A percentile compares a stretch with the other conserved stretches of the same genome.
phyloP scores from a whole-genome alignment of 768 basidiomycete species.

The Rhodotorula paludigena region DNA sequence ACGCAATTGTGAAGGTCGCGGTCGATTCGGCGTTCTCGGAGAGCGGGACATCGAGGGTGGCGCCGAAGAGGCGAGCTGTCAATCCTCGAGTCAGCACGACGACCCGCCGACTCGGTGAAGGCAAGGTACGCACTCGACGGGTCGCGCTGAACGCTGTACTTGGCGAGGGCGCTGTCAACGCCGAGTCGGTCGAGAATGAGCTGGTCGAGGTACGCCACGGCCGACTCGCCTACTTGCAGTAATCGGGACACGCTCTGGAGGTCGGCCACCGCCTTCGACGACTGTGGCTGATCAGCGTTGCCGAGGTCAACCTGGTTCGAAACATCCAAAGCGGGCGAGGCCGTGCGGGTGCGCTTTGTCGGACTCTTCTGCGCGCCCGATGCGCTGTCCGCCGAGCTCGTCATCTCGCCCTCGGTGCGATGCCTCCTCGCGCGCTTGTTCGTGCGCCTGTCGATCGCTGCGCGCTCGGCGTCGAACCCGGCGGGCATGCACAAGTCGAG shows the following conservation, averaged over 20 bases:
- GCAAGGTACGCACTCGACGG: neutral
- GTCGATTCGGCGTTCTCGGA: neutral
- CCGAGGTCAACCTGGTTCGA: too few species aligned
- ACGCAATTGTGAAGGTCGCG: slow-evolving; percentile 5
- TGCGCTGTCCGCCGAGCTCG: neutral
- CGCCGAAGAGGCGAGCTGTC: slow-evolving; percentile 16
- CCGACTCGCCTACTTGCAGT: neutral
- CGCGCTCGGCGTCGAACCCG: neutral
- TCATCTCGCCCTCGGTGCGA: neutral
- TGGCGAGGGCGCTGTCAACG: neutral
- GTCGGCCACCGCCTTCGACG: too few species aligned
- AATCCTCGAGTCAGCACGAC: neutral
- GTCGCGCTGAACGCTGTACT: slow-evolving; percentile 13
- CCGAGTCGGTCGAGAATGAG: slow-evolving; percentile 7
- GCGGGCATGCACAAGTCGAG: slow-evolving; percentile 14
- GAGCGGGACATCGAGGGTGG: slow-evolving; percentile 10
- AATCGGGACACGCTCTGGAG: neutral
- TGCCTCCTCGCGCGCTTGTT: neutral
- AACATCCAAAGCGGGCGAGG: neutral
- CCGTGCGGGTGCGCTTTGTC: neutral
- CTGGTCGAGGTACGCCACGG: slow-evolving; percentile 11
- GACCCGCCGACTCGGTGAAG: neutral
- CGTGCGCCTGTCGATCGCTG: neutral
- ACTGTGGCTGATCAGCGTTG: too few species aligned
- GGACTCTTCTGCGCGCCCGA: neutral